Evolutionary conservation across 192 early-diverging fungal species (phyloP), one percentile per base, ranked within the genome.

Genomic region (Neocallimastix lanati): DNA sequence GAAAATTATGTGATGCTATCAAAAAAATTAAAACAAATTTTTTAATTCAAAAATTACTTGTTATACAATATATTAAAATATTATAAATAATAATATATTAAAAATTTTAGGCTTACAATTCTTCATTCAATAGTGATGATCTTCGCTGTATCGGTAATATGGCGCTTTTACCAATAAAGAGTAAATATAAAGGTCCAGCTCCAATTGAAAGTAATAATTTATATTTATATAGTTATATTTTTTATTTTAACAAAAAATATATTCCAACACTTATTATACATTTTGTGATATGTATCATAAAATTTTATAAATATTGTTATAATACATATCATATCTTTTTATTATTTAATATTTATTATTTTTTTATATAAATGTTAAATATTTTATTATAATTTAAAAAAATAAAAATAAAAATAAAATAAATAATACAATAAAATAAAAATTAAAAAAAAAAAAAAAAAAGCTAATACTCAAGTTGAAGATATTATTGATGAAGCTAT

Each of bases 401-500:
- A 29, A 77, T 77, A 29, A 29, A 2, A 11, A 29, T 77, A 28
- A 77, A 6, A 77, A 77, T 6, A 77, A 6, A 77, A 29, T 6
- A 29, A 6, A 77, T 6, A 77, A n/a, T 13, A 13, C 1, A 16
- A 78, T 21, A 27, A 25, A 78, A 25, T 27, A 37, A 37, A 35
- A 25, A 27, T 37, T 27, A 27, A 21, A 27, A 78, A 9, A 78
- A 9, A 18, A n/a, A 37, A n/a, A 27, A 27, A 67, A 80, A 77
- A 30, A 89, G 90, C 89, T 78, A 91, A 92, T 33, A 36, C 83
- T 12, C 80, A 82, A 78, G 85, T 83, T 6, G 91, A 94, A 67
- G 98, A 99, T 85, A 93, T 94, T 33, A 90, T 99, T 80, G 96
- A 98, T 82, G 98, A 99, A 83, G 93, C 98, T 36, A 82, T 99